phyloP scores from a whole-genome alignment of 73 alveolate species.

The Stentor roeselii region DNA sequence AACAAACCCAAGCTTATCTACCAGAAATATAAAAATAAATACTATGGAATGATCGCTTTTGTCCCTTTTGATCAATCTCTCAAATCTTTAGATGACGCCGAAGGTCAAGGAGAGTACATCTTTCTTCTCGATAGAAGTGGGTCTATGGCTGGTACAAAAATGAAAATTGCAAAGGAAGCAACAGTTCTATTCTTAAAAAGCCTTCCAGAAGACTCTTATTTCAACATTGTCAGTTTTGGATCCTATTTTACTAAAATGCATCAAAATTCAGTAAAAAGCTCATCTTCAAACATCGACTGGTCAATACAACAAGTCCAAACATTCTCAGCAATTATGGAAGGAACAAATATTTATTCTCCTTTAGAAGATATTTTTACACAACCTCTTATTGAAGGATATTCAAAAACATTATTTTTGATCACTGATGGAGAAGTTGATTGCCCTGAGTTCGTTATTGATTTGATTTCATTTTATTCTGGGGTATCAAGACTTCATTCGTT shows the following conservation, averaged over 20 bases:
- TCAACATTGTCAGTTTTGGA: slow-evolving; percentile 78
- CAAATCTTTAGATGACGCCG: too few relatives aligned
- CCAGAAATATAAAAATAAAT: too few relatives aligned
- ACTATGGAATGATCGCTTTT: too few relatives aligned
- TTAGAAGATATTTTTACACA: neutral
- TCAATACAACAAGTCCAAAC: slow-evolving; percentile 48
- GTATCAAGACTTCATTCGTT: slow-evolving; percentile 44
- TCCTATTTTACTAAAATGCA: slow-evolving; percentile 17
- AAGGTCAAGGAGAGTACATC: slow-evolving; percentile 51
- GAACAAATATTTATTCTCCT: slow-evolving; percentile 63
- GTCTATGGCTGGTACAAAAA: slow-evolving; percentile 69
- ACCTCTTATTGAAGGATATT: slow-evolving; percentile 38
- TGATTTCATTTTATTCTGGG: slow-evolving; percentile 41
- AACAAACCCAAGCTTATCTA: too few relatives aligned
- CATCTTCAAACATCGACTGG: slow-evolving; percentile 39
- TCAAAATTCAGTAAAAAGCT: slow-evolving; percentile 36
- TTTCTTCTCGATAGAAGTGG: slow-evolving; percentile 82
- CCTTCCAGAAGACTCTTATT: slow-evolving; percentile 57
- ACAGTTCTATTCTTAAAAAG: slow-evolving; percentile 57
- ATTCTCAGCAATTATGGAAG: slow-evolving; percentile 87
- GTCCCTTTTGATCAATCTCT: too few relatives aligned
- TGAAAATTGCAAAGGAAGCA: slow-evolving; percentile 59
- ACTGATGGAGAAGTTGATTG: slow-evolving; percentile 95
- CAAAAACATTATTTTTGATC: slow-evolving; percentile 69
- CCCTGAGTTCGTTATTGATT: slow-evolving; percentile 55